Evolutionary conservation across 2,329 filamentous ascomycete species (phyloP).

Genomic region (Clarireedia paspali): DNA sequence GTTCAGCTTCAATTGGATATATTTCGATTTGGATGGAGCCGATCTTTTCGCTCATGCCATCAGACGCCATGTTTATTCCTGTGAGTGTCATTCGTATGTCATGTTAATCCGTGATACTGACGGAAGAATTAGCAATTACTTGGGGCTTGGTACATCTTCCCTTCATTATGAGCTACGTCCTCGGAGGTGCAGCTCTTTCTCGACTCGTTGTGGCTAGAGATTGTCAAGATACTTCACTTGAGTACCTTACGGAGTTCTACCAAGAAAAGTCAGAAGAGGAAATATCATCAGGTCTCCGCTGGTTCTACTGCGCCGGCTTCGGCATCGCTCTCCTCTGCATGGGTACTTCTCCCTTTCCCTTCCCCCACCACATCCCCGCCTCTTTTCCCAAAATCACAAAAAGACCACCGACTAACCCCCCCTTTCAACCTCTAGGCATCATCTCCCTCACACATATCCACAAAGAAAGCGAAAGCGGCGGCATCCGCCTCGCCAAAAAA

Average conservation of each 20-base stretch:
- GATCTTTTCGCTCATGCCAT: slow-evolving; percentile 55
- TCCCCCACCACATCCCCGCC: neutral
- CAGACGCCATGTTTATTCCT: slow-evolving; percentile 38
- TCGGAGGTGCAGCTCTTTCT: slow-evolving; percentile 49
- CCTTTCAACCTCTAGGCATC: slow-evolving; percentile 25
- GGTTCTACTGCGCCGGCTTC: slow-evolving; percentile 58
- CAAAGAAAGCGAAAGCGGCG: slow-evolving; percentile 38
- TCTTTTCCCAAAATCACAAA: neutral
- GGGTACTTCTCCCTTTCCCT: slow-evolving; percentile 23
- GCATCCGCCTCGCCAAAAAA: slow-evolving; percentile 36
- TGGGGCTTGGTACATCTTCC: slow-evolving; percentile 52
- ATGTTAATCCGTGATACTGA: neutral
- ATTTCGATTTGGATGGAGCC: slow-evolving; percentile 51
- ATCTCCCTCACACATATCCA: slow-evolving; percentile 50
- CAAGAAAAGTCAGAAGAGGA: slow-evolving; percentile 39
- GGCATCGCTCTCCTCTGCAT: slow-evolving; percentile 47
- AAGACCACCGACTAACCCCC: neutral
- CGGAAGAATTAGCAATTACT: slow-evolving; percentile 33
- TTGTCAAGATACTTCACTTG: slow-evolving; percentile 37
- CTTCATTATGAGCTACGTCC: slow-evolving; percentile 56
- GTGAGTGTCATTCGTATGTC: slow-evolving; percentile 26
- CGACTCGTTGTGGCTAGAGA: slow-evolving; percentile 53
- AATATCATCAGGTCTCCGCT: slow-evolving; percentile 46
- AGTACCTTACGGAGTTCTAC: slow-evolving; percentile 45
- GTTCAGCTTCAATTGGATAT: slow-evolving; percentile 54